Base-by-base conservation (phyloP, 2,329 filamentous ascomycete species). In the Colletotrichum liriopes region DNA sequence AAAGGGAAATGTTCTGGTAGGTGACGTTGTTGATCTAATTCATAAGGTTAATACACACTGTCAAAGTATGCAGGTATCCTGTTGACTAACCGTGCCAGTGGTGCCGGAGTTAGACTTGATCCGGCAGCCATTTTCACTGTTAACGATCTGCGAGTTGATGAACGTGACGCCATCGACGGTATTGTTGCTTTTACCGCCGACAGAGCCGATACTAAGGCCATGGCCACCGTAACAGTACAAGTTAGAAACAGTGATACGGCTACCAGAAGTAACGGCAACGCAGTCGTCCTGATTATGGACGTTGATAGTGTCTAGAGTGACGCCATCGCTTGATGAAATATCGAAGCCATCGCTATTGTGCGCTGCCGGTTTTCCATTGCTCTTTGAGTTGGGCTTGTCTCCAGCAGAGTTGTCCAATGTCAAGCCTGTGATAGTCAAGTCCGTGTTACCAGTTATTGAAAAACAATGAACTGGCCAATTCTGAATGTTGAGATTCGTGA, bases 251-350 rank as follows among this genome's bases (percentile, higher is more conserved):
- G 81, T 83, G 72, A 88, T 86, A 75, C 86, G 80, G 37, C 79
- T 82, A 1, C 86, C 86, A 3, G 86, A 88, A 81, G 89, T 91
- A 71, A 89, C 77, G 29, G 89, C 88, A 7, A 91, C 82, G 75
- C 89, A 91, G 76, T 91, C 89, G 70, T 91, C 89, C 79, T 91
- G 89, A 82, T 91, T 91, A 77, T 88, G 85, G 64, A 91, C 83
- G 45, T 82, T 84, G 51, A 87, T 86, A 43, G 84, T 85, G 29
- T 81, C 82, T 72, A 91, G 90, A 69, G 81, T 84, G 26, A 91
- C 82, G 54, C 83, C 83, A 29, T 77, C 82, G 41, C 84, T 88
- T 41, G 78, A 81, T 56, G 86, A 86, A 58, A 91, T 84, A 69
- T 91, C 88, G 74, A 91, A 91, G 1, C 84, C 89, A 76, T 91